Base-by-base conservation (phyloP, 148 eudicot genomes). In the Nyssa sinensis region DNA sequence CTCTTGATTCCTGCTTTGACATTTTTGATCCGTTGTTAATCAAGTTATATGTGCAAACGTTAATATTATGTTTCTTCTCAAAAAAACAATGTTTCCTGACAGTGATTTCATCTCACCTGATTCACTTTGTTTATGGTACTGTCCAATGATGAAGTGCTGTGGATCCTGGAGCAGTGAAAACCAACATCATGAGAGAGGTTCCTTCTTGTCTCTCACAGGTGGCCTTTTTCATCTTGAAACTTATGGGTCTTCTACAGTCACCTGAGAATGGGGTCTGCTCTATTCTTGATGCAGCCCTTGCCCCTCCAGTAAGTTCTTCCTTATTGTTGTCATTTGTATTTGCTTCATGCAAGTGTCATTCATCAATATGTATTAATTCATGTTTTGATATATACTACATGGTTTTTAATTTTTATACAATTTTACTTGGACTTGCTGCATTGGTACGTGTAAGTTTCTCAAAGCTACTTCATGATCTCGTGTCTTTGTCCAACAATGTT, bases 131-230 rank as follows among this genome's bases (percentile, higher is more conserved):
- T 4, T 73, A 67, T 29, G 34, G 32, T 53, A 47, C 30, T 66
- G 49, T 41, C 10, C 31, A 73, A 41, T 78, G 13, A 29, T 81
- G 74, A 75, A 95, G 99, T 67, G 91, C 93, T 68, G 99, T 77
- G 39, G 97, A 92, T 71, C 98, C 98, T 71, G 97, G 98, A 80
- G 89, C 78, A 37, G 98, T 90, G 49, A 85, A 84, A 78, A 95
- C 98, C 65, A 91, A 91, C 72, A 84, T 94, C 67, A 90, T 91
- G 97, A 83, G 95, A 77, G 98, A 91, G 79, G 29, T 90, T 58
- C 98, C 97, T 16, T 68, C 86, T 17, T 75, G 68, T 64, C 41
- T 90, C 77, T 81, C 95, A 47, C 66, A 61, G 25, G 41, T 86
- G 47, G 91, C 97, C 57, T 81, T 75, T 82, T 25, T 72, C 1